Evolutionary conservation across 2,329 filamentous ascomycete genomes (phyloP).

Genomic region (Plectosphaerella plurivora): DNA sequence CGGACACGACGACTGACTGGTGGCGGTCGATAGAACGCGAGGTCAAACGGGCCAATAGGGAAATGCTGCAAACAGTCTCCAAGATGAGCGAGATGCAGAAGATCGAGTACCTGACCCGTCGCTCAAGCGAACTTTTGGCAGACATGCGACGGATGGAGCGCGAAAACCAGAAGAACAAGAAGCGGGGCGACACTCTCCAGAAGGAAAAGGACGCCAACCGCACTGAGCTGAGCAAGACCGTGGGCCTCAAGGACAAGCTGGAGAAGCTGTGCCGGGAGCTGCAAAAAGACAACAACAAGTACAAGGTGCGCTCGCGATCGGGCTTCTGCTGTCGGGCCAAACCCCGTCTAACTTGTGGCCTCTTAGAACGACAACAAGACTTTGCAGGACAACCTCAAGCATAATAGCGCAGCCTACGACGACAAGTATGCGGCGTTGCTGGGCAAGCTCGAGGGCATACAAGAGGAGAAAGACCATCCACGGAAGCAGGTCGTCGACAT

Average conservation of each 20-base stretch:
- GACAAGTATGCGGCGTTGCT: conserved; percentile 77
- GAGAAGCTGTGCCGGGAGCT: conserved; percentile 94
- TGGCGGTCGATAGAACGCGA: conserved; percentile 66
- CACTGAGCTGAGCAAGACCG: conserved; percentile 84
- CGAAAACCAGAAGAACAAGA: conserved; percentile 93
- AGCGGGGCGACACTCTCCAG: conserved; percentile 86
- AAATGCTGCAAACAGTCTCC: conserved; percentile 80
- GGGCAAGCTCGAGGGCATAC: conserved; percentile 80
- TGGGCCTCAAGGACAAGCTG: conserved; percentile 88
- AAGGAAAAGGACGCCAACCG: conserved; percentile 93
- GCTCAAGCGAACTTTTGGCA: conserved; percentile 84
- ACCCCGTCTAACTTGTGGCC: background rate
- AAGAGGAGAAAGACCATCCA: conserved; percentile 80
- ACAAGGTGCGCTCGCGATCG: conserved; percentile 65
- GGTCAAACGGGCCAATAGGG: conserved; percentile 89
- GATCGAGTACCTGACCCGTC: conserved; percentile 84
- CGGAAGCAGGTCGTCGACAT: conserved; percentile 78
- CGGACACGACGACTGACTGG: conserved; percentile 18
- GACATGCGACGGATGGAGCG: conserved; percentile 96
- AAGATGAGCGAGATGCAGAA: conserved; percentile 91
- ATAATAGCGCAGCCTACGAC: conserved; percentile 78
- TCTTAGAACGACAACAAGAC: conserved; percentile 84
- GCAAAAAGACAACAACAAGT: conserved; percentile 95
- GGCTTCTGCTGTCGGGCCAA: conserved; percentile 3
- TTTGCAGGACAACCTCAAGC: conserved; percentile 78